A percentile compares a stretch with the other conserved stretches of the same genome.
These are phyloP conservation scores for Fraxinus pennsylvanica DNA, from an alignment of 257 asterid species.

Conservation along the genomic window DNA sequence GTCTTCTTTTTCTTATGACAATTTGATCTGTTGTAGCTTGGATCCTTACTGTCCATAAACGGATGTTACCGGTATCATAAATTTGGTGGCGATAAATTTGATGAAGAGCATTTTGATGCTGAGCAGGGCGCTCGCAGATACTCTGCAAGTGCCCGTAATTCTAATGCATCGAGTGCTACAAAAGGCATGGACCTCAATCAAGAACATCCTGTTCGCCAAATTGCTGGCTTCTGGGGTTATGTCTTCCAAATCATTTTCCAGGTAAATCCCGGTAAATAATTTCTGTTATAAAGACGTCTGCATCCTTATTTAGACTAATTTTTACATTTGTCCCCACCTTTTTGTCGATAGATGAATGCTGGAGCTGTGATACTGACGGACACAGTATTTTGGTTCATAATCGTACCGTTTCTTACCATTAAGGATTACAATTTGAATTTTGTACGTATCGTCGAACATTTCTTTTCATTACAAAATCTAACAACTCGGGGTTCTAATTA, in stretches of 20 bases:
- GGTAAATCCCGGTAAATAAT: slow-evolving; percentile 41
- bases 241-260: slow-evolving; percentile 81
- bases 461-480: not conserved
- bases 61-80: slow-evolving; percentile 57
- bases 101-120: slow-evolving; percentile 38
- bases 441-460: slow-evolving; percentile 47
- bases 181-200: slow-evolving; percentile 34
- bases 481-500: not conserved
- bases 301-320: not conserved
- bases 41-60: slow-evolving; percentile 71
- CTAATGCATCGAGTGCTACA: slow-evolving; percentile 19
- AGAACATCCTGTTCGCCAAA: slow-evolving; percentile 38
- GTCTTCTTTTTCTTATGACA: slow-evolving; percentile 20
- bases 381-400: slow-evolving; percentile 83
- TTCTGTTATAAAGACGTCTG: not conserved
- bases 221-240: slow-evolving; percentile 75
- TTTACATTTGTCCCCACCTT: not conserved
- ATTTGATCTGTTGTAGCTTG: slow-evolving; percentile 51
- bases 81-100: slow-evolving; percentile 26
- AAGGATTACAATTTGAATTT: slow-evolving; percentile 78
- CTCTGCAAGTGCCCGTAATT: slow-evolving; percentile 24
- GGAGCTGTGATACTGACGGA: slow-evolving; percentile 94
- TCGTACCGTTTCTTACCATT: slow-evolving; percentile 80
- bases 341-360: slow-evolving; percentile 70
- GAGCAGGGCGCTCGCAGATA: slow-evolving; percentile 42